Evolutionary conservation across 768 basidiomycete species (phyloP).

Genomic region (Crucibulum laeve): DNA sequence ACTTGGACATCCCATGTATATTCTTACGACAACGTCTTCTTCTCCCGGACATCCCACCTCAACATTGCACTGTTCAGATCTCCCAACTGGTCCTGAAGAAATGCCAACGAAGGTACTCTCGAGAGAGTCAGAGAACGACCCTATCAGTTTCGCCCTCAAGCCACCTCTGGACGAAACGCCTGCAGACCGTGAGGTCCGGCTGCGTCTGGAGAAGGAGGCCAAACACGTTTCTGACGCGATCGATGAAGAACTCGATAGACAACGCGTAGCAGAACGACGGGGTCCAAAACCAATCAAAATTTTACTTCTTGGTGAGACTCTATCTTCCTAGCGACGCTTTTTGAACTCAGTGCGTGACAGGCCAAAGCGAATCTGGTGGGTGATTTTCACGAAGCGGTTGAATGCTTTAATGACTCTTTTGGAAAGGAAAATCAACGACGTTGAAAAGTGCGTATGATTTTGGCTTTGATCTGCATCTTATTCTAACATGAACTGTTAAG

Average conservation of each 20-base stretch:
- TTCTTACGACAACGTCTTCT: no score
- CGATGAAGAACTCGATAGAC: slow-evolving; percentile 54
- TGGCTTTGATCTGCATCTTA: not conserved
- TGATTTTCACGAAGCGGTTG: slow-evolving; percentile 1
- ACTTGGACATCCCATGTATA: no score
- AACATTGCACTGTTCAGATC: no score
- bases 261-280: slow-evolving; percentile 43
- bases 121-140: slow-evolving; percentile 40
- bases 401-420: slow-evolving; percentile 4
- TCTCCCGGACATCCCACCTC: no score
- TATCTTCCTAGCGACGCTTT: not conserved
- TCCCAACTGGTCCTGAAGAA: no score
- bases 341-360: slow-evolving; percentile 27
- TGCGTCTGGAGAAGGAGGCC: slow-evolving; percentile 45
- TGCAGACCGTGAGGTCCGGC: slow-evolving; percentile 37
- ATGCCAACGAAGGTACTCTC: no score
- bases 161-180: slow-evolving; percentile 51
- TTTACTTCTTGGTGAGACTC: slow-evolving; percentile 49
- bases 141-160: slow-evolving; percentile 39
- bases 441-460: slow-evolving; percentile 61
- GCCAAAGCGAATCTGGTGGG: slow-evolving; percentile 80
- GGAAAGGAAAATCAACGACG: slow-evolving; percentile 73
- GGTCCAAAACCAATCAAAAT: slow-evolving; percentile 51
- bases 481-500: slow-evolving; percentile 19
- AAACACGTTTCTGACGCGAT: slow-evolving; percentile 58